phyloP scores from a whole-genome alignment of 352 stramenopile genomes.

The Poterioochromonas sp. region DNA sequence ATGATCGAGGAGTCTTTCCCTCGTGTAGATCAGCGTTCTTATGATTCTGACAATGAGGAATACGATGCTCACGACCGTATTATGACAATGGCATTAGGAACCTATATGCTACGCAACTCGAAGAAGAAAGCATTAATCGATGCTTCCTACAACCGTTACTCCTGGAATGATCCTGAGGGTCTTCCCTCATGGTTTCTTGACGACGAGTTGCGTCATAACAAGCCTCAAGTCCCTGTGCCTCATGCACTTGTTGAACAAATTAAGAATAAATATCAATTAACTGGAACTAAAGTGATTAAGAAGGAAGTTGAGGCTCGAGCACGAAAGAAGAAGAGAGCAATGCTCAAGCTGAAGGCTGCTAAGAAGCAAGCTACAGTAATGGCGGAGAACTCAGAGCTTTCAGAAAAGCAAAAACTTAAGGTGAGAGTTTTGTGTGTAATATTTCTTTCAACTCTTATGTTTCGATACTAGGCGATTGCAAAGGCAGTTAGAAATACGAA shows the following conservation, averaged over 20 bases:
- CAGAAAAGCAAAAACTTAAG: conserved; percentile 93
- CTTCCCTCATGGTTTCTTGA: conserved; percentile 96
- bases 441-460: conserved; percentile 40
- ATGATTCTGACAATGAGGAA: conserved; percentile 89
- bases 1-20: no score
- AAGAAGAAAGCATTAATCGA: conserved; percentile 97
- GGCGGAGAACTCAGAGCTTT: conserved; percentile 89
- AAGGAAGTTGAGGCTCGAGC: conserved; percentile 95
- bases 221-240: conserved; percentile 89
- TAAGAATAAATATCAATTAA: conserved; percentile 69
- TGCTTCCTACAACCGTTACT: conserved; percentile 96
- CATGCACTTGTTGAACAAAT: conserved; percentile 84
- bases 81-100: conserved; percentile 59
- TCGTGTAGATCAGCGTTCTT: conserved; percentile 78
- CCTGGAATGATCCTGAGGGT: conserved; percentile 91
- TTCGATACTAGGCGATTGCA: conserved; percentile 53
- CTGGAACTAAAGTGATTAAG: conserved; percentile 93
- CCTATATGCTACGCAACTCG: conserved; percentile 92
- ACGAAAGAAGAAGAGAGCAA: conserved; percentile 78
- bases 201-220: conserved; percentile 90
- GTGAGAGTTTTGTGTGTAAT: conserved; percentile 46
- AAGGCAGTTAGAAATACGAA: conserved; percentile 42
- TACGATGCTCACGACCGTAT: conserved; percentile 95
- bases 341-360: conserved; percentile 83
- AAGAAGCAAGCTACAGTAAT: conserved; percentile 95